Evolutionary conservation across 441 rosid genomes (phyloP).

Genomic region (Pelargonium myrrhifolium): DNA sequence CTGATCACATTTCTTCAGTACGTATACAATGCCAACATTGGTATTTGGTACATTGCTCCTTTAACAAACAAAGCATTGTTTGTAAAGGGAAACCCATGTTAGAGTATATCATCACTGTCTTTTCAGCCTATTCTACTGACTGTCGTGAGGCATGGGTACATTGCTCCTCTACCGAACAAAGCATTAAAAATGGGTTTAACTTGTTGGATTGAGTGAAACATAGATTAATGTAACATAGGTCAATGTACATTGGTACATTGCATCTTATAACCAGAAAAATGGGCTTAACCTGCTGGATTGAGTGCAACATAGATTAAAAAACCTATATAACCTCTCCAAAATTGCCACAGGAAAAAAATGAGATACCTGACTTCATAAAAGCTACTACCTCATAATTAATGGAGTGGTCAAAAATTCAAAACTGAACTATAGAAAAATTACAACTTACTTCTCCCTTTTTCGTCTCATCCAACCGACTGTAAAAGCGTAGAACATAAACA

Average conservation of each 20-base stretch:
- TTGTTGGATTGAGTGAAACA: neutral
- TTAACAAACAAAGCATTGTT: neutral
- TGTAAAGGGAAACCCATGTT: neutral
- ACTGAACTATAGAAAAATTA: slow-evolving; percentile 16
- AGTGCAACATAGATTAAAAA: neutral
- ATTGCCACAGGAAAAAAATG: neutral
- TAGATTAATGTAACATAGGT: too few relatives aligned
- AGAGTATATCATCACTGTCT: neutral
- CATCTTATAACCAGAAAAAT: neutral
- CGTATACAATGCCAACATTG: neutral
- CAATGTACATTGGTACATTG: too few relatives aligned
- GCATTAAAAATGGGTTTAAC: neutral
- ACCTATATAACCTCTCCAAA: neutral
- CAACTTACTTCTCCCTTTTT: slow-evolving; percentile 83
- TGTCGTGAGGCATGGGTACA: too few relatives aligned
- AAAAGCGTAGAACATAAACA: slow-evolving; percentile 58
- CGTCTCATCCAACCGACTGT: slow-evolving; percentile 65
- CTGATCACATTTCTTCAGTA: slow-evolving; percentile 2
- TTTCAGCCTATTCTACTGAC: slow-evolving; percentile 4
- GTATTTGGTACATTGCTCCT: neutral
- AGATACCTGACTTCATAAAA: neutral
- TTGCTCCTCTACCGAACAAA: too few relatives aligned
- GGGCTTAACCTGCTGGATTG: neutral
- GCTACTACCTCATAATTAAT: neutral
- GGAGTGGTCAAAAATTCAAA: neutral